These are phyloP conservation scores for Halophytophthora batemanensis DNA, from an alignment of 352 stramenopile genomes.

Conservation along the genomic window DNA sequence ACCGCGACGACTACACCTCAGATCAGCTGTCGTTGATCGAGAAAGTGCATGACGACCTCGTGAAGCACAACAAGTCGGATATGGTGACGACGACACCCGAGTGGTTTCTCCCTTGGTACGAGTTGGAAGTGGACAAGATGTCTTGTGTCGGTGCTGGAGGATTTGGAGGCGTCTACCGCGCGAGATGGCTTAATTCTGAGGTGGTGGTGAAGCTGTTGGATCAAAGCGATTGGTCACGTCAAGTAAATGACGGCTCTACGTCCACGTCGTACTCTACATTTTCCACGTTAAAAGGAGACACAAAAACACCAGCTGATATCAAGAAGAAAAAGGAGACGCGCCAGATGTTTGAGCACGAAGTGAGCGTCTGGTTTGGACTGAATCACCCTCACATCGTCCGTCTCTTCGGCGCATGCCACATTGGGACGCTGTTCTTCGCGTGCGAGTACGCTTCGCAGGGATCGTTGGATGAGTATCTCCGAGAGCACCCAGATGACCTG, in stretches of 20 bases:
- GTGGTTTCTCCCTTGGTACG: constrained; percentile 16
- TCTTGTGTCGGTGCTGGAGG: constrained; percentile 1
- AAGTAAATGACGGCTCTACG: too few species aligned
- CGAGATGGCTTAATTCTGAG: constrained; percentile 8
- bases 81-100: background rate
- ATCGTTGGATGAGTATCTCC: constrained; percentile 1
- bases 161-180: constrained; percentile 9
- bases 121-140: constrained; percentile 10
- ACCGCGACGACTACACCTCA: background rate
- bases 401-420: constrained; percentile 11
- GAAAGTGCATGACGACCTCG: constrained; percentile 6
- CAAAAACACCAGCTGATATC: background rate
- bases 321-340: background rate
- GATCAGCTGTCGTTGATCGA: constrained; percentile 1
- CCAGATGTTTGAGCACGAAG: constrained; percentile 7
- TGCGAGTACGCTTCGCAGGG: constrained; percentile 12
- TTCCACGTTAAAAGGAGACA: background rate
- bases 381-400: constrained; percentile 12
- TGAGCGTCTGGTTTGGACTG: constrained; percentile 14
- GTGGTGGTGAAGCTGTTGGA: too few species aligned
- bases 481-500: background rate
- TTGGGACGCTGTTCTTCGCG: constrained; percentile 13
- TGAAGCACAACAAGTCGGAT: too few species aligned
- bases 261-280: too few species aligned
- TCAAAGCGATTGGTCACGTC: too few species aligned